These are phyloP conservation scores for Talaromyces sp. DNA, from an alignment of 2,329 filamentous ascomycete species.

Conservation along the genomic window DNA sequence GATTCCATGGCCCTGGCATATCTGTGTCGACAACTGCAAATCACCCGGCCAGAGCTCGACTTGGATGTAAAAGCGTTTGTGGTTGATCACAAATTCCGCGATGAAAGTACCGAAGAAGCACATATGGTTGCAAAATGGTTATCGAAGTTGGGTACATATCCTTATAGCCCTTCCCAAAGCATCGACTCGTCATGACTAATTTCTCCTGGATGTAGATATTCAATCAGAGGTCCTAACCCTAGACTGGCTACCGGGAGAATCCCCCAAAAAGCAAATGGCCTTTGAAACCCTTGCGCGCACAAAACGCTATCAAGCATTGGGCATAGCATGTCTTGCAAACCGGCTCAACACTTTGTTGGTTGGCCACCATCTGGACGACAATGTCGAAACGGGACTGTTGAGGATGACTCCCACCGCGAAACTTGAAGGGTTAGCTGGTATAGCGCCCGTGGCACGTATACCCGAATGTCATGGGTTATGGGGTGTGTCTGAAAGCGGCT, in stretches of 20 bases:
- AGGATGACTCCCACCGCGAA: constrained; percentile 67
- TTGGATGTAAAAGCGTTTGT: constrained; percentile 55
- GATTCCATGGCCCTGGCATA: constrained; percentile 96
- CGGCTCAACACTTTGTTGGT: constrained; percentile 65
- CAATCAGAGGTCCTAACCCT: constrained; percentile 43
- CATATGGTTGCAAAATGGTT: constrained; percentile 50
- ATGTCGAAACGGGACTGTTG: constrained; percentile 85
- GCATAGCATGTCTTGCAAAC: constrained; percentile 55
- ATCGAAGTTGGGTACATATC: constrained; percentile 41
- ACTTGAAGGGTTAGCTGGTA: constrained; percentile 70
- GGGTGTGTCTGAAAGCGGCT: constrained; percentile 67
- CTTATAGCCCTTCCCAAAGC: too few relatives aligned
- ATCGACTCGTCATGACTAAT: not conserved
- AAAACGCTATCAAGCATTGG: constrained; percentile 71
- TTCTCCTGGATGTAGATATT: constrained; percentile 30
- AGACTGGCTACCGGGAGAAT: constrained; percentile 50
- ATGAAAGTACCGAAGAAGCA: constrained; percentile 57
- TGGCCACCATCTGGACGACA: constrained; percentile 87
- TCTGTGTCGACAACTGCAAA: constrained; percentile 59
- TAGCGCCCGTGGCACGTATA: constrained; percentile 64
- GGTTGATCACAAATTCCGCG: constrained; percentile 61
- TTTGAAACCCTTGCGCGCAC: constrained; percentile 76
- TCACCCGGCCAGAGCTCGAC: constrained; percentile 24
- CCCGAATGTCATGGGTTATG: constrained; percentile 79
- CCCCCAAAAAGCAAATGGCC: constrained; percentile 54